Evolutionary conservation across 2,329 filamentous ascomycete genomes (phyloP).

Genomic region (Colletotrichum sp.): DNA sequence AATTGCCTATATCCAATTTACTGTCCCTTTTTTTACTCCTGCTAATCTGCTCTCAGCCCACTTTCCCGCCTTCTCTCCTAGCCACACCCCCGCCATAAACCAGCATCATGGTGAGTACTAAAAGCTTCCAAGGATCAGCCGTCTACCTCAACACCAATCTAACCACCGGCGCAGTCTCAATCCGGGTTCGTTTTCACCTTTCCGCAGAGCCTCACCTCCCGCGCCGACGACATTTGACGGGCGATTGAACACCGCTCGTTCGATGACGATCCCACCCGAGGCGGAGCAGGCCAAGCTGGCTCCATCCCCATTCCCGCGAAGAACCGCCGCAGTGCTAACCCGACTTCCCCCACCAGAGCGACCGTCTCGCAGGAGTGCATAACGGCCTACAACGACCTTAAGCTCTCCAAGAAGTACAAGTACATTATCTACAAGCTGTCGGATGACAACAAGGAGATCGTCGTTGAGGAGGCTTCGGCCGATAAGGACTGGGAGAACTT

Average conservation of each 20-base stretch:
- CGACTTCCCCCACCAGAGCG: slow-evolving; percentile 58
- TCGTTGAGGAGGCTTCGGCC: slow-evolving; percentile 75
- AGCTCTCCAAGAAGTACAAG: slow-evolving; percentile 82
- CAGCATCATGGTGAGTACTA: slow-evolving; percentile 46
- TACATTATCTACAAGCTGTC: slow-evolving; percentile 90
- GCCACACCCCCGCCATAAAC: slow-evolving; percentile 25
- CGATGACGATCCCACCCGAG: slow-evolving; percentile 9
- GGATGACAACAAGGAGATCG: slow-evolving; percentile 82
- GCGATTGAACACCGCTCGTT: slow-evolving; percentile 6
- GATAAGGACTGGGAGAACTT: slow-evolving; percentile 74
- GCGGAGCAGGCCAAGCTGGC: slow-evolving; percentile 21
- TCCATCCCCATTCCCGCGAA: slow-evolving; percentile 3
- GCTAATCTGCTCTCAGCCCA: slow-evolving; percentile 24
- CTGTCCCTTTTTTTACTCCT: not conserved
- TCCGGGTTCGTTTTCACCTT: slow-evolving; percentile 62
- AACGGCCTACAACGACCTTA: slow-evolving; percentile 77
- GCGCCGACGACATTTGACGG: slow-evolving; percentile 9
- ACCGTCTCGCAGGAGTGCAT: slow-evolving; percentile 76
- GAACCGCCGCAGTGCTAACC: slow-evolving; percentile 18
- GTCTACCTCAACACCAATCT: slow-evolving; percentile 1
- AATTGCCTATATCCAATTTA: not conserved
- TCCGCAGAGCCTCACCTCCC: slow-evolving; percentile 5
- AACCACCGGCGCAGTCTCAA: slow-evolving; percentile 59
- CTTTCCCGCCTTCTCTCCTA: slow-evolving; percentile 22
- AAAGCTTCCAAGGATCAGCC: slow-evolving; percentile 19